Percentiles rank a stretch among this genome's conserved stretches.
Evolutionary conservation across 768 basidiomycete genomes (phyloP).

Genomic region (Boletus subcaerulescens): DNA sequence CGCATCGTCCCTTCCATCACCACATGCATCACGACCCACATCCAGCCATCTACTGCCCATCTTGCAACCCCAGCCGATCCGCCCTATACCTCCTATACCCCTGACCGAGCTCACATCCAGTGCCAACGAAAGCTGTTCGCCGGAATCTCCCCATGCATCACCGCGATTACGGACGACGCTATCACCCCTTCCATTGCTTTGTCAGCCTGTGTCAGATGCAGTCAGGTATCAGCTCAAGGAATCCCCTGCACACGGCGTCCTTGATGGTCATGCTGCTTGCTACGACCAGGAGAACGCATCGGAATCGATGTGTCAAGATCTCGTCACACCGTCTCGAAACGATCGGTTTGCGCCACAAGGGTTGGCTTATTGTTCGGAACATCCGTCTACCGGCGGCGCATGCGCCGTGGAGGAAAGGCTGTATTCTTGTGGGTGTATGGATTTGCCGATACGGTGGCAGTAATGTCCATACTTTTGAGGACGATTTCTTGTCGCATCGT

Average conservation of each 20-base stretch:
- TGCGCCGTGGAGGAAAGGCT: conserved; percentile 16
- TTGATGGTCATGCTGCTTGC: not conserved
- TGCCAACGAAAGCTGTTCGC: conserved; percentile 14
- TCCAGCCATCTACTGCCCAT: conserved; percentile 23
- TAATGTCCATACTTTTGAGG: conserved; percentile 8
- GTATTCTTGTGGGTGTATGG: conserved; percentile 18
- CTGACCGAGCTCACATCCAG: conserved; percentile 25
- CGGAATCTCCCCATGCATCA: conserved; percentile 1
- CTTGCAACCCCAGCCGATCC: conserved; percentile 33
- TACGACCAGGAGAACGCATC: conserved; percentile 15
- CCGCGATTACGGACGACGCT: conserved; percentile 11
- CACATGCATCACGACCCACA: conserved; percentile 13
- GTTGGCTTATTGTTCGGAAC: conserved; percentile 15
- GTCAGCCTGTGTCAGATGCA: conserved; percentile 33
- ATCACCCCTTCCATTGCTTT: conserved; percentile 32
- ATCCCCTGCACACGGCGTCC: not conserved
- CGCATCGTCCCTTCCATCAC: conserved; percentile 11
- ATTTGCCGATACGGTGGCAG: conserved; percentile 24
- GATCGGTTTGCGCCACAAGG: conserved; percentile 19
- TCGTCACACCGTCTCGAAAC: conserved; percentile 4
- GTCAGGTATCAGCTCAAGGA: conserved; percentile 29
- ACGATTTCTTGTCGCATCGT: not conserved
- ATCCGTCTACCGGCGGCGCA: conserved; percentile 9
- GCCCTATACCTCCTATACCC: conserved; percentile 34
- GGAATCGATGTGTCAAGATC: conserved; percentile 19